Evolutionary conservation across 1,284 basidiomycete species (phyloP).

Genomic region (Malassezia obtusa): DNA sequence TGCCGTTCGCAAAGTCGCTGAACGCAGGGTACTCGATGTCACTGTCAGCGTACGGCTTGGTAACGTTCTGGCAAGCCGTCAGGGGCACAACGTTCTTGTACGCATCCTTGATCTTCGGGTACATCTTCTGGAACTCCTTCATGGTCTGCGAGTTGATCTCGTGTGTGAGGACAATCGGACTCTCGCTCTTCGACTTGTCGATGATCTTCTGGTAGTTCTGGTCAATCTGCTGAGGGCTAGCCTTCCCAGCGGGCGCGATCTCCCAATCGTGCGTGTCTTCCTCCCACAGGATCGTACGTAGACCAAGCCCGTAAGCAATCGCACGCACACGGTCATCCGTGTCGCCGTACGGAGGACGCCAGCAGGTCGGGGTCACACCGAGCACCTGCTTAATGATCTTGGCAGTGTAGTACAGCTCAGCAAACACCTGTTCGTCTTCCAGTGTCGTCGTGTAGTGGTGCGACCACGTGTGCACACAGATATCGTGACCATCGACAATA

Average conservation of each 20-base stretch:
- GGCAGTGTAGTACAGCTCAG: conserved; percentile 54
- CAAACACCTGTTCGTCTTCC: conserved; percentile 47
- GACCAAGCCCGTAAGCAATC: conserved; percentile 51
- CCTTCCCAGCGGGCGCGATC: conserved; percentile 38
- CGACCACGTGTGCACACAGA: conserved; percentile 26
- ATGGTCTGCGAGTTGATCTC: conserved; percentile 43
- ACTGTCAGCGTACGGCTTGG: conserved; percentile 51
- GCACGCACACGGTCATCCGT: conserved; percentile 52
- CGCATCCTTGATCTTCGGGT: conserved; percentile 28
- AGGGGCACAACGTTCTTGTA: conserved; percentile 45
- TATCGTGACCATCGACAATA: conserved; percentile 20
- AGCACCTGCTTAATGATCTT: conserved; percentile 51
- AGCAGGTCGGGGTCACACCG: conserved; percentile 51
- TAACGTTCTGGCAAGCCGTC: conserved; percentile 41
- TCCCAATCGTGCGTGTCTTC: conserved; percentile 50
- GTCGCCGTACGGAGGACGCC: conserved; percentile 50
- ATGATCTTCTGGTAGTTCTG: conserved; percentile 52
- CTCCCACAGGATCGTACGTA: conserved; percentile 52
- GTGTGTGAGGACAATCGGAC: conserved; percentile 48
- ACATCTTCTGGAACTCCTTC: conserved; percentile 34
- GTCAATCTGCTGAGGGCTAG: conserved; percentile 47
- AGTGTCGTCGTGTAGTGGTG: conserved; percentile 21
- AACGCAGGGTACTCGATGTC: conserved; percentile 45
- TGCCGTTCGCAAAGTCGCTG: conserved; percentile 27
- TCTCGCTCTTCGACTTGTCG: conserved; percentile 43